Percentiles rank a stretch among this genome's conserved stretches.
phyloP scores from a whole-genome alignment of 106 monocot species.

The Acanthochlamys bracteata region DNA sequence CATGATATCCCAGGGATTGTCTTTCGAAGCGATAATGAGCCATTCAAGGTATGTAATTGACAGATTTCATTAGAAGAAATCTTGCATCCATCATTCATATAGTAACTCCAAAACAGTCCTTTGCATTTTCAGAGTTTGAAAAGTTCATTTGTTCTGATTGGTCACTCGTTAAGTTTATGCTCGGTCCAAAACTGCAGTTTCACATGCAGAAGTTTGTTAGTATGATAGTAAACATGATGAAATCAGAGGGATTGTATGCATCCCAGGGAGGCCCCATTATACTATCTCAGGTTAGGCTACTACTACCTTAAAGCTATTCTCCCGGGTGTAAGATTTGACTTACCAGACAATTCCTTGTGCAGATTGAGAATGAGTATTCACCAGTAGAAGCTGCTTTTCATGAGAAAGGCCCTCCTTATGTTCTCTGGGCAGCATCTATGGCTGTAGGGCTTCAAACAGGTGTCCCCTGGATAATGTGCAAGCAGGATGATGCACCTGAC shows the following conservation, averaged over 20 bases:
- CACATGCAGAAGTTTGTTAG: conserved; percentile 5
- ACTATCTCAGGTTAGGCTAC: not conserved
- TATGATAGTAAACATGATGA: conserved; percentile 1
- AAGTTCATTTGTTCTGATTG: too few relatives aligned
- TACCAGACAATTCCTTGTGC: not conserved
- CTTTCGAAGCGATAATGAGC: conserved; percentile 78
- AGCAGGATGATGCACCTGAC: conserved; percentile 87
- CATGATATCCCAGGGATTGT: conserved; percentile 64
- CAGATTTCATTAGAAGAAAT: too few relatives aligned
- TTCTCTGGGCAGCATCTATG: conserved; percentile 81
- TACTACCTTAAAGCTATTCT: not conserved
- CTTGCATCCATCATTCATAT: not conserved
- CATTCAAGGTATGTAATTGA: conserved; percentile 80
- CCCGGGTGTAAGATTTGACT: not conserved
- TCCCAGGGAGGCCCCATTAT: conserved; percentile 10
- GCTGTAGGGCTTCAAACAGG: conserved; percentile 69
- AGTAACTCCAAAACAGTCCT: too few relatives aligned
- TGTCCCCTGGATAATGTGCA: conserved; percentile 98
- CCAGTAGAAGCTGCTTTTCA: conserved; percentile 51
- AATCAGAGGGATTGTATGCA: not conserved
- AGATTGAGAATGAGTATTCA: conserved; percentile 91
- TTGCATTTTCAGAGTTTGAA: too few relatives aligned
- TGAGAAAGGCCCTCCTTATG: conserved; percentile 53
- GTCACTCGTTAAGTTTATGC: too few relatives aligned
- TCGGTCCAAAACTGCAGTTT: too few relatives aligned